A percentile compares a stretch with the other conserved stretches of the same genome.
Conservation (phyloP, 1,284 basidiomycete species). For the Ganoderma leucocontextum region DNA sequence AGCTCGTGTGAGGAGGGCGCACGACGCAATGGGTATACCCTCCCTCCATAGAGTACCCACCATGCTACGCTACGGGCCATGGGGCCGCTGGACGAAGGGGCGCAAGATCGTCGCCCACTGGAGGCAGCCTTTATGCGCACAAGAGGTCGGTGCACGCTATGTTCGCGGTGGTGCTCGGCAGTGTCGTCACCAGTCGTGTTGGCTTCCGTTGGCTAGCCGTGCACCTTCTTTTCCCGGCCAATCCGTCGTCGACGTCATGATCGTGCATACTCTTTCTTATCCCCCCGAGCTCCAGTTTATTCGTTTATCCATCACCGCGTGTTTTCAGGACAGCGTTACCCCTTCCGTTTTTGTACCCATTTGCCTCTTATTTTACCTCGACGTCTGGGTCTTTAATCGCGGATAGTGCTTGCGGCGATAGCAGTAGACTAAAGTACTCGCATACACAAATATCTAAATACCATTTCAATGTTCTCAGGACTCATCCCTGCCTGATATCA, state of each 20-base stretch:
- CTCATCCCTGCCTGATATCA: background rate
- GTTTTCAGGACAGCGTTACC: background rate
- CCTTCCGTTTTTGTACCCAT: background rate
- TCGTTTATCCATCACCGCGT: conserved; percentile 3
- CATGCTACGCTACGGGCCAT: conserved; percentile 8
- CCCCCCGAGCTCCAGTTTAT: background rate
- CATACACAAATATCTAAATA: conserved; percentile 8
- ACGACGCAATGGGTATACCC: conserved; percentile 25
- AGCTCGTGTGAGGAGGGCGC: conserved; percentile 31
- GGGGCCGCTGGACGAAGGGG: background rate
- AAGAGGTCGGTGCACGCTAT: background rate
- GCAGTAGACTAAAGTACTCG: conserved; percentile 14
- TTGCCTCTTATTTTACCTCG: background rate
- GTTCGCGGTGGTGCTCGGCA: background rate
- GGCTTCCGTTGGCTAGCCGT: background rate
- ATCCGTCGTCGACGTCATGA: background rate
- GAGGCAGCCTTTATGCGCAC: background rate
- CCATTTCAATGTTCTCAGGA: background rate
- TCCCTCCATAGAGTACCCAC: conserved; percentile 26
- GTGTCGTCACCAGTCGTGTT: background rate
- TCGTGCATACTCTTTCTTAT: background rate
- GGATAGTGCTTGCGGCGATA: background rate
- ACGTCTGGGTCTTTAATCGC: conserved; percentile 3
- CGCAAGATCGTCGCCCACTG: background rate
- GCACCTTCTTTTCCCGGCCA: background rate